These are phyloP conservation scores for Parafenestella ontariensis DNA, from an alignment of 2,329 filamentous ascomycete species.

Conservation along the genomic window DNA sequence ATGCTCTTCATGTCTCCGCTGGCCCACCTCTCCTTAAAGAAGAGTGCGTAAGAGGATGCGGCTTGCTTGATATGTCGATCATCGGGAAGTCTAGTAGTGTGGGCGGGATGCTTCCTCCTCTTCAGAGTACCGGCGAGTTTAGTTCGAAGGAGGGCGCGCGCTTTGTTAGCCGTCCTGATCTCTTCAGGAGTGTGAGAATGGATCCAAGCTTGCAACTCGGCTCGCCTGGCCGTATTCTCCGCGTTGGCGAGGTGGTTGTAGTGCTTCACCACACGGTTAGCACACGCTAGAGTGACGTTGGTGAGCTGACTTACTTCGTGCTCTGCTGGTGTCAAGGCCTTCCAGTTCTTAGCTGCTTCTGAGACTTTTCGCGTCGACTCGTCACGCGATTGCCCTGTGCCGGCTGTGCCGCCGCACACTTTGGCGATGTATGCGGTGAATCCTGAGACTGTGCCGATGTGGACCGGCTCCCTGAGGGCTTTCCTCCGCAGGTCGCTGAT, in stretches of 20 bases:
- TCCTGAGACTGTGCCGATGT: constrained; percentile 6
- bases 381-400: constrained; percentile 2
- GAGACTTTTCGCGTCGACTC: constrained; percentile 1
- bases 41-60: constrained; percentile 51
- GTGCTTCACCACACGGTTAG: constrained; percentile 50
- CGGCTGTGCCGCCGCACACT: background rate
- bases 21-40: constrained; percentile 52
- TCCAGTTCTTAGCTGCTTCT: constrained; percentile 22
- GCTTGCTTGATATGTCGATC: constrained; percentile 60
- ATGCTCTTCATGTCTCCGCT: constrained; percentile 62
- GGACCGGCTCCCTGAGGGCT: constrained; percentile 47
- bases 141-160: constrained; percentile 54
- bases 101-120: constrained; percentile 7
- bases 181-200: constrained; percentile 61
- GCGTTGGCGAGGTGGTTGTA: constrained; percentile 60
- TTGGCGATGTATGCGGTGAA: constrained; percentile 41
- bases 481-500: constrained; percentile 45
- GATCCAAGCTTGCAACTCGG: constrained; percentile 62
- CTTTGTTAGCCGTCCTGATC: constrained; percentile 66
- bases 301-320: constrained; percentile 37
- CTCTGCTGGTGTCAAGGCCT: constrained; percentile 42
- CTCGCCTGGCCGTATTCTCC: constrained; percentile 53
- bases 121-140: constrained; percentile 16
- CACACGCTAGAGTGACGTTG: background rate
- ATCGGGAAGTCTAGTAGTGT: constrained; percentile 56